Evolutionary conservation across 345 rosid species (phyloP).

Genomic region (Cardiospermum halicacabum): DNA sequence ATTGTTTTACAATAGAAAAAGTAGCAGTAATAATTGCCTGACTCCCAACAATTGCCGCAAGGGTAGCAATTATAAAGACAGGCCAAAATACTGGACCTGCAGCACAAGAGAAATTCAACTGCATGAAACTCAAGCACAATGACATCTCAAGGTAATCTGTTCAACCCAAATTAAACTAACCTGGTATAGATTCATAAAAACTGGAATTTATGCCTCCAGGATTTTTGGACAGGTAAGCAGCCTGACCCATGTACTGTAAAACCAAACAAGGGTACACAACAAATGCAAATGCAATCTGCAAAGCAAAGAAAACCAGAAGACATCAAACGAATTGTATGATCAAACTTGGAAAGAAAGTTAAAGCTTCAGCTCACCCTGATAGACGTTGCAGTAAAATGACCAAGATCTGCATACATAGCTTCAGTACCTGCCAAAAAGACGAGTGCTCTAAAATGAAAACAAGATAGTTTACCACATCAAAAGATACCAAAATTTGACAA

Average conservation of each 20-base stretch:
- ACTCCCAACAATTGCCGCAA: conserved; percentile 89
- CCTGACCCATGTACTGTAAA: conserved; percentile 97
- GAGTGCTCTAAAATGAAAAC: conserved; percentile 3
- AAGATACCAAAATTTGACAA: conserved; percentile 1
- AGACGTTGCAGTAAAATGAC: conserved; percentile 85
- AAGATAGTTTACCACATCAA: neutral
- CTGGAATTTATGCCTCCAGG: conserved; percentile 36
- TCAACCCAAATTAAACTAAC: conserved; percentile 32
- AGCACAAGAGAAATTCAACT: conserved; percentile 19
- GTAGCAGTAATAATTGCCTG: conserved; percentile 89
- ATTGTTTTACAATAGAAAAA: conserved; percentile 83
- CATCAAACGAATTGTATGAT: neutral
- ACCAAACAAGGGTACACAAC: conserved; percentile 89
- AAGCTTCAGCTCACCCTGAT: conserved; percentile 65
- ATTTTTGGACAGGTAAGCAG: conserved; percentile 85
- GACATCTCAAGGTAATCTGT: neutral
- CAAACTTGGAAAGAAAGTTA: neutral
- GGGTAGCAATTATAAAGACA: conserved; percentile 81
- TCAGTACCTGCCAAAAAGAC: conserved; percentile 68
- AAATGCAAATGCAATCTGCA: conserved; percentile 77
- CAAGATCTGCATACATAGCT: conserved; percentile 96
- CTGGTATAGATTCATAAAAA: conserved; percentile 78
- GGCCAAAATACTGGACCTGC: conserved; percentile 86
- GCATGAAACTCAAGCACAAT: conserved; percentile 5
- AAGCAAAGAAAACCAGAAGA: conserved; percentile 16